Evolutionary conservation across 73 alveolate species (phyloP), one percentile per base, ranked within the genome.

Genomic region (Strombidium stylifer): DNA sequence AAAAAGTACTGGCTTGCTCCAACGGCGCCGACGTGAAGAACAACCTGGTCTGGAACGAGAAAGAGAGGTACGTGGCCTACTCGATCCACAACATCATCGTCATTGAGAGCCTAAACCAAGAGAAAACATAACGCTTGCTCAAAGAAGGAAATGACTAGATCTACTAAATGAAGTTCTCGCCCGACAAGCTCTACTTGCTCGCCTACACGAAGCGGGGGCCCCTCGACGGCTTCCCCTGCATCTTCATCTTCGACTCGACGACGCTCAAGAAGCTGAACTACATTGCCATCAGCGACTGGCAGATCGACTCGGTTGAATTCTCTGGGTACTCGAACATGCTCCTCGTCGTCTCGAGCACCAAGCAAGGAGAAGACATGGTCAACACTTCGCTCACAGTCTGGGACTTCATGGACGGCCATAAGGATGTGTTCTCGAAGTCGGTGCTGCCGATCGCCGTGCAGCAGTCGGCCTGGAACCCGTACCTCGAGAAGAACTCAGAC

Each of bases 71-170:
- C 59, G 59, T 79, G 5, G 84, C 79, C 2, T 79, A 79, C 39
- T 47, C 83, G 0, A 45, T 49, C 4, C 62, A 35, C 35, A 42
- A 70, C 15, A 49, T 46, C 10, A 75, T 79, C 0, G 59, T 79
- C 18, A 69, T 79, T 0, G 90, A 79, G 51, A 59, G 69, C 19
- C 21, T 79, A 6, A 54, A 27, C 24, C 34, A 44, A 21, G 84
- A 68, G 44, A 79, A 68, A 45, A 68, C 73, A 8, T 57, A 79
- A 37, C 56, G 54, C 21, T 28, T 79, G 19, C 51, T 79, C 1
- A 69, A 69, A 30, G 90, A 79, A 45, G 80, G 84, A 1, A 68
- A 65, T 69, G 90, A 79, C 39, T 45, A 78, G 15, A 37, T 79
- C 2, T 55, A 42, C 27, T 25, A 12, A 39, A 27, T 79, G 3